Conservation (phyloP, 306 rosid species). For the Carpinus viminea region DNA sequence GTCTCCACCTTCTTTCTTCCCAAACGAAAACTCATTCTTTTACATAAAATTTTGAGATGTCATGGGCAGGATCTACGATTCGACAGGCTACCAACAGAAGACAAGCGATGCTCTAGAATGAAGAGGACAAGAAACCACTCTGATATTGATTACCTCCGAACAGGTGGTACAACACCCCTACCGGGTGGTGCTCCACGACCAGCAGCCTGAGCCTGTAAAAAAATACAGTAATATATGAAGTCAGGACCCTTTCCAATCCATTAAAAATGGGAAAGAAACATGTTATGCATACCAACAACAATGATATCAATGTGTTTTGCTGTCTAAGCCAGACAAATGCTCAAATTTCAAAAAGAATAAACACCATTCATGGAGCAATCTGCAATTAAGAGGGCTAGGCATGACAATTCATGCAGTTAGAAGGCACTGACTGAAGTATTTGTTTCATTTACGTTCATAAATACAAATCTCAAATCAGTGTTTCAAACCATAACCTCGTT, state of each 20-base stretch:
- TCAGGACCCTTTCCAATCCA: slow-evolving; percentile 16
- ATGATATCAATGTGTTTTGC: not conserved
- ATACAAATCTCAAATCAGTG: not conserved
- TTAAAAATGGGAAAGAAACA: not conserved
- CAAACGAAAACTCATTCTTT: slow-evolving; percentile 31
- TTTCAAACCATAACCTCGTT: not conserved
- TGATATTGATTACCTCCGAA: slow-evolving; percentile 64
- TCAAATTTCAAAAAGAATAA: not conserved
- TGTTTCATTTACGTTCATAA: not conserved
- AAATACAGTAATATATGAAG: slow-evolving; percentile 9
- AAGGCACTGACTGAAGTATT: not conserved
- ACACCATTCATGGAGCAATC: not conserved
- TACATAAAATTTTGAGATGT: slow-evolving; percentile 21
- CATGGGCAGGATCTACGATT: not conserved
- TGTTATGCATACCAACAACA: not conserved
- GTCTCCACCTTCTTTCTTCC: slow-evolving; percentile 29
- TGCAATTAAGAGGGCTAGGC: not conserved
- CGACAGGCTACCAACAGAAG: not conserved
- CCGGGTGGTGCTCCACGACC: slow-evolving; percentile 94
- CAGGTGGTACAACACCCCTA: slow-evolving; percentile 82
- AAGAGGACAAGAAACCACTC: slow-evolving; percentile 6
- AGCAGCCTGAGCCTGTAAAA: slow-evolving; percentile 84
- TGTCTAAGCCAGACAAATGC: not conserved
- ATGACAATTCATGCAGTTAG: not conserved
- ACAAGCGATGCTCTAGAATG: not conserved